Conservation (phyloP, 768 basidiomycete genomes). For the Mycena amicta region DNA sequence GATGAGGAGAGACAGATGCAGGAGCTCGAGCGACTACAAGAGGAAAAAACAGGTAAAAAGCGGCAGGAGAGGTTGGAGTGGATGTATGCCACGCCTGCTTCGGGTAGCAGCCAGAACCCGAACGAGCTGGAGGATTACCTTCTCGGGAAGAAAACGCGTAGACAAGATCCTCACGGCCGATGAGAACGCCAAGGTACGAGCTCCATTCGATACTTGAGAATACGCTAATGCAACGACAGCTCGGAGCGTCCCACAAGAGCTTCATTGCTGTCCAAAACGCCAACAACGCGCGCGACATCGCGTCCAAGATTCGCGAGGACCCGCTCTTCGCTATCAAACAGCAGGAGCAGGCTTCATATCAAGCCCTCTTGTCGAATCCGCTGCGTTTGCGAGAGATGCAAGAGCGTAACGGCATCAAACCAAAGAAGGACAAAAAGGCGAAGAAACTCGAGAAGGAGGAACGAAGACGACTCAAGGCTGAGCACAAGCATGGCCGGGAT, state of each 20-base stretch:
- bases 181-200: conserved; percentile 82
- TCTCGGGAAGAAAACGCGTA: conserved; percentile 94
- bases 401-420: conserved; percentile 78
- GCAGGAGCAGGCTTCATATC: conserved; percentile 92
- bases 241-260: conserved; percentile 86
- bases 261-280: conserved; percentile 96
- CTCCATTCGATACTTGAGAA: no score
- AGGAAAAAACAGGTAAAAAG: conserved; percentile 94
- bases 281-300: conserved; percentile 84
- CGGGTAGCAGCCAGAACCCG: conserved; percentile 80
- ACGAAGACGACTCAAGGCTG: conserved; percentile 43
- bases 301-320: conserved; percentile 94
- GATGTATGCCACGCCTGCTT: conserved; percentile 99
- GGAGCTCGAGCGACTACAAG: conserved; percentile 93
- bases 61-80: conserved; percentile 94
- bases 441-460: conserved; percentile 53
- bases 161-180: conserved; percentile 93
- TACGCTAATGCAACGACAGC: no score
- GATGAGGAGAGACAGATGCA: conserved; percentile 97
- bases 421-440: conserved; percentile 77
- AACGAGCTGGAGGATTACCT: conserved; percentile 97
- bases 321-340: conserved; percentile 97
- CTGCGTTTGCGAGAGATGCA: conserved; percentile 81
- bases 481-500: conserved; percentile 32
- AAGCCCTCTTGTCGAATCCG: conserved; percentile 84